Conservation (phyloP, 2,329 filamentous ascomycete genomes). For the Xylaria sp. region DNA sequence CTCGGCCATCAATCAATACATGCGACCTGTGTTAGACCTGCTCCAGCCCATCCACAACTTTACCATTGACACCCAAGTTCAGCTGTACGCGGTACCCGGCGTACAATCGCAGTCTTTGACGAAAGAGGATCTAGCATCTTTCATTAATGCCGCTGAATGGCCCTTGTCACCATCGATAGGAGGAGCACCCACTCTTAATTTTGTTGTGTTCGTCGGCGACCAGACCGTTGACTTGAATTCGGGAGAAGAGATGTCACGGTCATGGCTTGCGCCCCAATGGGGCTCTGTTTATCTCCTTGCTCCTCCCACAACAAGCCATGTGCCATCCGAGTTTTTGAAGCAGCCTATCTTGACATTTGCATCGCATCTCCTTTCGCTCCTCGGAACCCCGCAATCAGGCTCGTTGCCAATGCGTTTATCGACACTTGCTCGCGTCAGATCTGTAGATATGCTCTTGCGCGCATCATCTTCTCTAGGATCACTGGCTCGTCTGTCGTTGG, state of each 20-base stretch:
- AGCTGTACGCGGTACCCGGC: constrained; percentile 84
- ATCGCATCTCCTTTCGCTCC: constrained; percentile 85
- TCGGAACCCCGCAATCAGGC: constrained; percentile 84
- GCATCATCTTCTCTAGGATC: constrained; percentile 95
- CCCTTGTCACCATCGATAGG: constrained; percentile 94
- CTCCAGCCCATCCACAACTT: constrained; percentile 91
- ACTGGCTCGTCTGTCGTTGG: constrained; percentile 83
- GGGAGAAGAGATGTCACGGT: constrained; percentile 63
- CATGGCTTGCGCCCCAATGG: constrained; percentile 97
- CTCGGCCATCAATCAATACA: constrained; percentile 79
- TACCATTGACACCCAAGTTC: constrained; percentile 94
- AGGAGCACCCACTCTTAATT: constrained; percentile 92
- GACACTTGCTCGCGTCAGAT: constrained; percentile 84
- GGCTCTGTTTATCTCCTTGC: constrained; percentile 74
- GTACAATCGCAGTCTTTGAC: constrained; percentile 72
- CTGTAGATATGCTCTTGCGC: constrained; percentile 84
- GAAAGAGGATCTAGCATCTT: constrained; percentile 89
- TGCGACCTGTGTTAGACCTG: constrained; percentile 82
- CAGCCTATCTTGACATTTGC: constrained; percentile 90
- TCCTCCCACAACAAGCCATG: constrained; percentile 57
- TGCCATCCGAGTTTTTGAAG: constrained; percentile 74
- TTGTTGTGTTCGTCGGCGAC: constrained; percentile 88
- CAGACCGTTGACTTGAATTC: constrained; percentile 70
- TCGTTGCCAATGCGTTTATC: constrained; percentile 87
- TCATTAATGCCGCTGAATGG: constrained; percentile 98